Percentiles rank a stretch among this genome's conserved stretches.
These are phyloP conservation scores for Pseudogymnoascus sp. DNA, from an alignment of 2,329 filamentous ascomycete species.

Conservation along the genomic window DNA sequence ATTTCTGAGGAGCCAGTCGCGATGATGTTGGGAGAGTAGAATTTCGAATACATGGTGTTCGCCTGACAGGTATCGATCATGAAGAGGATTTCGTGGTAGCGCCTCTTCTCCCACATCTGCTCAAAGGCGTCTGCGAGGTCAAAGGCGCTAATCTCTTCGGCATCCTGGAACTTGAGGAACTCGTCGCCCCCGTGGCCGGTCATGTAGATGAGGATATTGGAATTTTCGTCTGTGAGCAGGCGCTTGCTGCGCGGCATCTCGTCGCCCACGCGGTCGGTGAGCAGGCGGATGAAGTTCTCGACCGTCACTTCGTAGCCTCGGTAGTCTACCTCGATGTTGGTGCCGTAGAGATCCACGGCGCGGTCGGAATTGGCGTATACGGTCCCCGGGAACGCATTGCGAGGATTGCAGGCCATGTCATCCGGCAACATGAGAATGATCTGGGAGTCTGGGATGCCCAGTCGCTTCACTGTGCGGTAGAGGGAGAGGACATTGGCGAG, in stretches of 20 bases:
- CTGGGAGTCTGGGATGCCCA: conserved; percentile 95
- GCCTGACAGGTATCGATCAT: conserved; percentile 99
- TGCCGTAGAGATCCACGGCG: conserved; percentile 89
- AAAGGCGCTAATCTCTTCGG: conserved; percentile 93
- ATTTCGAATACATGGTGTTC: conserved; percentile 97
- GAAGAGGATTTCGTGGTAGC: conserved; percentile 96
- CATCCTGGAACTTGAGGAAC: conserved; percentile 97
- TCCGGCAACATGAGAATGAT: conserved; percentile 99
- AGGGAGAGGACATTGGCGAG: conserved; percentile 95
- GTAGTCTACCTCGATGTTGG: conserved; percentile 99
- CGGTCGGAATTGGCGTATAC: conserved; percentile 98
- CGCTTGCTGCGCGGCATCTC: conserved; percentile 94
- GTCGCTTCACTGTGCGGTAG: conserved; percentile 94
- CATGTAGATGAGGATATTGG: conserved; percentile 98
- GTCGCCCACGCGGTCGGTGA: conserved; percentile 89
- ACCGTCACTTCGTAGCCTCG: conserved; percentile 97
- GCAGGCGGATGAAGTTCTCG: conserved; percentile 91
- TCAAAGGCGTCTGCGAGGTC: conserved; percentile 95
- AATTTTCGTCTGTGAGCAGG: conserved; percentile 85
- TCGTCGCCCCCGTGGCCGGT: conserved; percentile 96
- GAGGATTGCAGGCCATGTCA: conserved; percentile 98
- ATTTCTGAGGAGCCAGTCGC: conserved; percentile 94
- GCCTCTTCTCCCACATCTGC: conserved; percentile 99
- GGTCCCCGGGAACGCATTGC: conserved; percentile 93
- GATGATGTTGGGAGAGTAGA: conserved; percentile 97